Evolutionary conservation across 768 basidiomycete species (phyloP).

Genomic region (Rhizopogon salebrosus): DNA sequence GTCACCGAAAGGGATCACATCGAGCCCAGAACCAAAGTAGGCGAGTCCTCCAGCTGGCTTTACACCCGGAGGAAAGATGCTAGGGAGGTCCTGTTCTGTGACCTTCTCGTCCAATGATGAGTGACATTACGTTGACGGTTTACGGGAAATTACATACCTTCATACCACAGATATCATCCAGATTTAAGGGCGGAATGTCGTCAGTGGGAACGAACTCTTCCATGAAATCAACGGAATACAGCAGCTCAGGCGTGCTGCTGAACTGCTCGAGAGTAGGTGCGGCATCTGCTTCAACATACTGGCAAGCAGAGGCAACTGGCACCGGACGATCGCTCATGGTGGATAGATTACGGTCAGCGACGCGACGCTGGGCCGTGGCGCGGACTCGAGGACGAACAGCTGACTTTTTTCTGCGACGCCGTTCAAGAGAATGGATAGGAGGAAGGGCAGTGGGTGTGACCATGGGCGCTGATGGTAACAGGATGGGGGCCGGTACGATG

Average conservation of each 20-base stretch:
- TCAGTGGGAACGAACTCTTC: constrained; percentile 28
- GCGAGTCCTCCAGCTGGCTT: constrained; percentile 14
- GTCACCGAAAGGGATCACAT: constrained; percentile 21
- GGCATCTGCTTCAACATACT: constrained; percentile 1
- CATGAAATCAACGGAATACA: constrained; percentile 4
- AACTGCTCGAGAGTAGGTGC: not conserved
- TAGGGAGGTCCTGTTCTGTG: not conserved
- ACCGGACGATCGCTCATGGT: not conserved
- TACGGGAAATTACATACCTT: constrained; percentile 14
- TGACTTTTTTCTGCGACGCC: constrained; percentile 8
- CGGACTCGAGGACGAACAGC: constrained; percentile 3
- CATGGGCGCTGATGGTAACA: not conserved
- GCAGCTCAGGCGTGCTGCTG: constrained; percentile 16
- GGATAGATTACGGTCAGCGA: not conserved
- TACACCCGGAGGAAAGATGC: constrained; percentile 17
- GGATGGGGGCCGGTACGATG: not conserved
- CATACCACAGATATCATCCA: constrained; percentile 14
- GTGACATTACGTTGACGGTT: not conserved
- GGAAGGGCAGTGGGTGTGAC: not conserved
- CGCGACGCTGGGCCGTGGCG: not conserved
- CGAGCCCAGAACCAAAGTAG: constrained; percentile 27
- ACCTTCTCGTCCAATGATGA: not conserved
- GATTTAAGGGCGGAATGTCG: constrained; percentile 31
- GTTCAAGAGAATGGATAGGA: not conserved
- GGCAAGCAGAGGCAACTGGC: not conserved